Percentiles rank a stretch among this genome's conserved stretches.
phyloP scores from a whole-genome alignment of 768 basidiomycete species.

The Macrolepiota dolichaula region DNA sequence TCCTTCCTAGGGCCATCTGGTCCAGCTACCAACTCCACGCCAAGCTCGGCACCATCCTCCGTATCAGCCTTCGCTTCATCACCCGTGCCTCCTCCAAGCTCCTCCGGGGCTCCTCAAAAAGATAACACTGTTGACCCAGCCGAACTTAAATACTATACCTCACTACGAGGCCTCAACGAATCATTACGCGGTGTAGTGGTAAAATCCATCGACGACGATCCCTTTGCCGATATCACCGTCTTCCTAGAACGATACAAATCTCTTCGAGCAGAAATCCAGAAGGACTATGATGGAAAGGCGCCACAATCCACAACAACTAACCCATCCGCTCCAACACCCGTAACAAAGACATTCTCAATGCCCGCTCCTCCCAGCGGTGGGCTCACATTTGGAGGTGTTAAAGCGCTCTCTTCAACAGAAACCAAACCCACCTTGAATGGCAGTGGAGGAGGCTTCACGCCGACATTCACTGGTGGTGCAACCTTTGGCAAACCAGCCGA shows the following conservation, averaged over 20 bases:
- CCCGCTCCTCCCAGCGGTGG: constrained; percentile 18
- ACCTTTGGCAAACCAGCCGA: constrained; percentile 4
- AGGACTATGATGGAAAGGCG: constrained; percentile 42
- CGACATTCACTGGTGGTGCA: constrained; percentile 5
- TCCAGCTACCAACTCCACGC: not conserved
- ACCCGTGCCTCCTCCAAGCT: not conserved
- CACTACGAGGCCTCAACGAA: constrained; percentile 72
- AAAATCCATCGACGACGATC: constrained; percentile 61
- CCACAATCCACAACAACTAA: constrained; percentile 5
- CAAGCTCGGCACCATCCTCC: not conserved
- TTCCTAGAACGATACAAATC: constrained; percentile 58
- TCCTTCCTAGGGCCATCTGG: constrained; percentile 3
- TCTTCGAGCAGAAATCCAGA: constrained; percentile 50
- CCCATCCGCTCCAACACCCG: constrained; percentile 1
- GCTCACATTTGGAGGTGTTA: constrained; percentile 8
- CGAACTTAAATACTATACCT: constrained; percentile 57
- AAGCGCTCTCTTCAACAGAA: constrained; percentile 14
- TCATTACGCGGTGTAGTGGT: constrained; percentile 59
- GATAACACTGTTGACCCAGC: constrained; percentile 25
- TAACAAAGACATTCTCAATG: constrained; percentile 20
- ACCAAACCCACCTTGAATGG: constrained; percentile 6
- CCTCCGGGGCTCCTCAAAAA: constrained; percentile 14
- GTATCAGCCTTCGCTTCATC: not conserved
- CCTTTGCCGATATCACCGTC: constrained; percentile 61
- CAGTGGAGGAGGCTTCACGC: constrained; percentile 1